Base-by-base conservation (phyloP, 345 rosid genomes). In the Citrus cavaleriei region DNA sequence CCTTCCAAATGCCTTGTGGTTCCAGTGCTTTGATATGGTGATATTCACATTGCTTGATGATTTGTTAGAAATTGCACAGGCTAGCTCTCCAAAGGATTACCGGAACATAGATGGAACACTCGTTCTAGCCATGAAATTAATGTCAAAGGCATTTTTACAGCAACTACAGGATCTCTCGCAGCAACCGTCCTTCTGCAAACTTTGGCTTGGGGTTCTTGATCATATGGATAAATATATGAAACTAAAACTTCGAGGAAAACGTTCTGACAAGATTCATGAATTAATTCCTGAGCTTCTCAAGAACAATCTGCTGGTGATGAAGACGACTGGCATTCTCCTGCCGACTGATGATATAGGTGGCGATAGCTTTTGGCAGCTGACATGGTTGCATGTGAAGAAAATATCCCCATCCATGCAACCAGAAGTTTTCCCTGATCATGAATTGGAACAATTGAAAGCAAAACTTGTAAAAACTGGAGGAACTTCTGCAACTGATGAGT, bases 311-410 rank as follows among this genome's bases (percentile, higher is more conserved):
- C 84, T 90, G 76, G 92, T 88, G 72, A 89, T 92, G 94, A 91
- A 91, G 79, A 85, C 91, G 22, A 85, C 89, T 0, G 92, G 94
- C 8, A 72, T 91, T 69, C 89, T 92, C 51, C 70, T 85, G 76
- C 93, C 85, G 2, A 86, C 87, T 62, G 83, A 86, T 75, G 94
- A 85, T 51, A 81, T 88, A 5, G 94, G 90, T 30, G 89, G 92
- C 62, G 90, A 88, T 68, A 92, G 94, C 73, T 87, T 92, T 80
- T 92, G 94, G 97, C 85, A 89, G 72, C 81, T 89, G 24, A 92
- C 94, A 24, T 89, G 97, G 94, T 79, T 90, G 65, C 92, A 91
- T 62, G 93, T 89, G 54, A 86, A 91, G 71, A 90, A 90, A 68
- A 86, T 90, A 7, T 82, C 80, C 49, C 88, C 97, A n/a, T 78